phyloP scores from a whole-genome alignment of 495 filamentous ascomycete genomes.

The Astrocystis sublimbata region DNA sequence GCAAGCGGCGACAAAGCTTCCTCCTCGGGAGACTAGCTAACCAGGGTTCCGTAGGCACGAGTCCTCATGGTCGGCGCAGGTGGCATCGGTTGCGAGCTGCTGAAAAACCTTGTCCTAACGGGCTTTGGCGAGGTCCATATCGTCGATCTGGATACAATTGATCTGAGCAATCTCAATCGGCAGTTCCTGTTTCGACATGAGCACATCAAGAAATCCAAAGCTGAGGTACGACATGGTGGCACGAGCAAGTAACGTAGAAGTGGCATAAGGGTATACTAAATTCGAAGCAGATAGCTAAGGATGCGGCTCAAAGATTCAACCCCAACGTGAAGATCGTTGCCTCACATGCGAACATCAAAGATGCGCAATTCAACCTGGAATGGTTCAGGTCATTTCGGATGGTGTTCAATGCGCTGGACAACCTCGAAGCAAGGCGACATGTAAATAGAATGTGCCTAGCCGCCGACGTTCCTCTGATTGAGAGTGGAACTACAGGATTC shows the following conservation, averaged over 20 bases:
- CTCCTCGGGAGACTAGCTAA: constrained; percentile 25
- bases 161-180: constrained; percentile 95
- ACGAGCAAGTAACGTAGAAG: background rate
- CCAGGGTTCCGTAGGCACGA: constrained; percentile 61
- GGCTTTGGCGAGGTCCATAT: constrained; percentile 96
- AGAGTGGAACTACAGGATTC: constrained; percentile 97
- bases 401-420: constrained; percentile 97
- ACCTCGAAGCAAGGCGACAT: constrained; percentile 89
- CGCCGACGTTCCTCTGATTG: constrained; percentile 86
- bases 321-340: constrained; percentile 85
- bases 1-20: too few species aligned
- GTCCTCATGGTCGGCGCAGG: constrained; percentile 95
- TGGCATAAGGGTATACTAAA: constrained; percentile 28
- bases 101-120: constrained; percentile 93
- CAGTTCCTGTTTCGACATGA: constrained; percentile 97
- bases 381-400: constrained; percentile 84
- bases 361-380: constrained; percentile 81
- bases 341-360: constrained; percentile 95
- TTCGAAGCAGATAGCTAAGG: constrained; percentile 77
- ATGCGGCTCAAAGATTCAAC: constrained; percentile 88
- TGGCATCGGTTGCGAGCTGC: constrained; percentile 94
- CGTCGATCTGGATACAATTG: constrained; percentile 97
- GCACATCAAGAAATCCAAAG: constrained; percentile 97
- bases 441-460: constrained; percentile 98
- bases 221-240: constrained; percentile 64